Evolutionary conservation across 257 asterid species (phyloP), one percentile per base, ranked within the genome.

Genomic region (Gentiana straminea): DNA sequence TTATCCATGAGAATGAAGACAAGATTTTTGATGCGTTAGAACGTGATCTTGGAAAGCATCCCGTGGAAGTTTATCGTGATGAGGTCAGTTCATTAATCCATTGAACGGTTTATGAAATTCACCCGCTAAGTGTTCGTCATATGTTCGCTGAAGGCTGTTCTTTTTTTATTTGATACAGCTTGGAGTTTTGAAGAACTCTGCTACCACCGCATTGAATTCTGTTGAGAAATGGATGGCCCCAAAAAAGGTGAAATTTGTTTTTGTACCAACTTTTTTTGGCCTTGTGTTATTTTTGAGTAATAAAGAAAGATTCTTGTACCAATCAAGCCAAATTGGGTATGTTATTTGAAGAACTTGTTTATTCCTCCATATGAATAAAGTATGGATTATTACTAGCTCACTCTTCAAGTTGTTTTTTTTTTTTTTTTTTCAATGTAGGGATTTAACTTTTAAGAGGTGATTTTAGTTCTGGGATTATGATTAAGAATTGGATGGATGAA

Each of bases 21-120:
- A 71, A 57, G 49, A 77, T 91, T 15, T 78, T 81, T 35, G 82
- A 83, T 49, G 97, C 95, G 11, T 82, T 91, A 24, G 38, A 59
- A 10, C 84, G 65, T 57, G 98, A 85, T 81, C 92, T 91, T 13
- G 94, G 95, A 12, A 91, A 87, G 63, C 94, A 84, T 60, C 83
- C 89, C 0, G 88, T 80, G 62, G 98, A 91, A 79, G 72, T 82
- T 70, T 91, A 79, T 54, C 86, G 97, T 5, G 98, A 91, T 65
- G 98, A 91, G 86, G 98, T 84, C 12, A 51, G 45, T 32, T 35
- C 9, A 2, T 41, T 4, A 41, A 41, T 41, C 5, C 46, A 4
- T 10, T 41, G 5, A 41, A 5, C 9, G 46, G 0, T 10, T 41
- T 10, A 41, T 5, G 24, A 24, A 24, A 24, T 24, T 24, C 24